Base-by-base conservation (phyloP, 2,329 filamentous ascomycete species). In the Juglanconis juglandina region DNA sequence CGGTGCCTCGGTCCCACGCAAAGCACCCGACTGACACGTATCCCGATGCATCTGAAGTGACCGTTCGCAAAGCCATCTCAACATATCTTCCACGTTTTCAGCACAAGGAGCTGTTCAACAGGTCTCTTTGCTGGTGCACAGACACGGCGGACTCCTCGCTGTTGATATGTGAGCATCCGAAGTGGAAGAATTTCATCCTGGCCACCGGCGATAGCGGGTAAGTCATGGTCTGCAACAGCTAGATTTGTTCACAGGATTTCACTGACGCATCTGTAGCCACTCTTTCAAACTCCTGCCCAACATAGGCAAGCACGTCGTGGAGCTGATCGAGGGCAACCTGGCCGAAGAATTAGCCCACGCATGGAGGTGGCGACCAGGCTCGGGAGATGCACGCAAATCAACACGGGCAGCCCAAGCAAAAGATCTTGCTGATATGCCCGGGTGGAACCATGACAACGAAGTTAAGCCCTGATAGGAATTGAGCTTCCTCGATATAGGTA, bases 171-270 rank as follows among this genome's bases (percentile, higher is more conserved):
- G 71, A 75, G 62, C 72, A 75, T 53, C 71, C 71, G 0, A 63
- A 55, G 34, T 79, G 77, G 74, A 78, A 75, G 64, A 79, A 79
- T 58, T 74, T 79, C 53, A 70, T 79, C 24, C 63, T 79, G n/a
- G 76, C 77, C 0, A 79, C 76, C 0, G 77, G 77, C 0, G 77
- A 80, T 37, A 79, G 77, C 64, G 77, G 77, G 76, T 77, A 66
- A 67, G 75, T 70, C 13, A 14, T 34, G 24, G 24, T 24, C 24
- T 24, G 24, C n/a, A n/a, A 17, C 41, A 14, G 3, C 5, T 4
- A 13, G 13, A 3, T 14, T 35, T 41, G 13, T 2, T 17, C 35
- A 39, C 46, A 14, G 17, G 8, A 33, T 6, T 9, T 58, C 10
- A 56, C 61, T 58, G 59, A 60, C 63, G 14, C 46, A 9, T 55